Evolutionary conservation across 495 filamentous ascomycete species (phyloP), one percentile per base, ranked within the genome.

Genomic region (Penicillium canescens): DNA sequence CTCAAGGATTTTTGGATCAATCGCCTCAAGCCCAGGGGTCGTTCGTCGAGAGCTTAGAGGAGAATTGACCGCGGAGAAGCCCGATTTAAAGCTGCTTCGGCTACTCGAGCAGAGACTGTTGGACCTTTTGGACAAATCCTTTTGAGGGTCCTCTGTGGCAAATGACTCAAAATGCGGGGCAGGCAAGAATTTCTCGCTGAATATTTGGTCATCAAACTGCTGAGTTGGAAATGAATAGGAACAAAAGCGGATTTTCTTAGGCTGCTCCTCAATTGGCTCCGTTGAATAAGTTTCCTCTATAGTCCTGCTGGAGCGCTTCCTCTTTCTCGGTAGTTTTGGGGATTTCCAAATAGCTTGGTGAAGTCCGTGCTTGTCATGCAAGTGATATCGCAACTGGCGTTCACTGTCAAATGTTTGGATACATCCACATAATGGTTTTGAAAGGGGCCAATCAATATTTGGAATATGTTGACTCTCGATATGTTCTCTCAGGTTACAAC

Each of bases 401-500:
- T 50, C 13, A 50, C 18, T 34, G 23, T 34, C 10, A 23, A 50
- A 41, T 23, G 3, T 41, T 50, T 38, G 12, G 14, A 26, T 12
- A 12, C 13, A 50, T 18, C 47, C 23, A 11, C 13, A 50, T 14
- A 40, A 18, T 16, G 6, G 36, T 38, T 50, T 50, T 50, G 7
- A 40, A 9, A 2, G 23, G 23, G 23, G 14, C n/a, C 6, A 21
- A 23, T 21, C 0, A 1, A 40, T 28, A 16, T 31, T 26, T 28
- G 13, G 13, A 5, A 50, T 9, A 13, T 50, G 23, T 16, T 50
- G 36, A 12, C 40, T 35, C 42, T 57, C 14, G 43, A 52, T 52
- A 35, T 52, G 21, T 35, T 42, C 37, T 46, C 48, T 46, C 21
- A 57, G 46, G 16, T 46, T 40, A n/a, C 33, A 24, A 52, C 42